Percentiles rank a stretch among this genome's conserved stretches.
Conservation (phyloP, 345 rosid species). For the Gossypium turneri region DNA sequence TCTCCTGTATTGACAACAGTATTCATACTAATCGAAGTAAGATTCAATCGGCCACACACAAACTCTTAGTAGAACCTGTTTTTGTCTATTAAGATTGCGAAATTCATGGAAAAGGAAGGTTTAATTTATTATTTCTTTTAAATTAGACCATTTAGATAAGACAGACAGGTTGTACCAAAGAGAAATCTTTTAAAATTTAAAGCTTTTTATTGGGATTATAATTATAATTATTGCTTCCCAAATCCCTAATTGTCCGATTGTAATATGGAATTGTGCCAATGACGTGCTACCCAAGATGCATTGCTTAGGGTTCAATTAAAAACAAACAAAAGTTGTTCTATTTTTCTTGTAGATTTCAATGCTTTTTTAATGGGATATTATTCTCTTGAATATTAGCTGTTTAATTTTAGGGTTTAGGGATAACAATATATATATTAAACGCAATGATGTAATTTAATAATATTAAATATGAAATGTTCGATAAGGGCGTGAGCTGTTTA, state of each 20-base stretch:
- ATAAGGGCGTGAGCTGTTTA: too few species aligned
- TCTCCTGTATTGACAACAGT: rapidly evolving
- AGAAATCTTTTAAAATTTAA: not conserved
- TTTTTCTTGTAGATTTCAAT: not conserved
- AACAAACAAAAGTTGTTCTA: not conserved
- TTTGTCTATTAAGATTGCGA: not conserved
- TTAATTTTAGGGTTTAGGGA: conserved; percentile 2
- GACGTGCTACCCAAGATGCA: not conserved
- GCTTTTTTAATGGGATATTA: not conserved
- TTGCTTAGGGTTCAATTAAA: conserved; percentile 1
- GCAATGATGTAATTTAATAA: too few species aligned
- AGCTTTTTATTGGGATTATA: not conserved
- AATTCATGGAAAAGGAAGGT: not conserved
- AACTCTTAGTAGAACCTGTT: not conserved
- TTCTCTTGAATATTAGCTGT: conserved; percentile 29
- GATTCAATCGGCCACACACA: not conserved
- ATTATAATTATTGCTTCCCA: not conserved
- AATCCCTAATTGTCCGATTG: conserved; percentile 6
- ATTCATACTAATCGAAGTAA: too few species aligned
- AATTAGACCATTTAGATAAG: not conserved
- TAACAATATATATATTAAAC: too few species aligned
- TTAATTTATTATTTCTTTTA: not conserved
- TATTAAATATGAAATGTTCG: too few species aligned
- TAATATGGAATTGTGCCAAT: not conserved
- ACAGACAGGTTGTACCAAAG: not conserved